Conservation (phyloP, 2,329 filamentous ascomycete genomes). For the Fonsecaea erecta region DNA sequence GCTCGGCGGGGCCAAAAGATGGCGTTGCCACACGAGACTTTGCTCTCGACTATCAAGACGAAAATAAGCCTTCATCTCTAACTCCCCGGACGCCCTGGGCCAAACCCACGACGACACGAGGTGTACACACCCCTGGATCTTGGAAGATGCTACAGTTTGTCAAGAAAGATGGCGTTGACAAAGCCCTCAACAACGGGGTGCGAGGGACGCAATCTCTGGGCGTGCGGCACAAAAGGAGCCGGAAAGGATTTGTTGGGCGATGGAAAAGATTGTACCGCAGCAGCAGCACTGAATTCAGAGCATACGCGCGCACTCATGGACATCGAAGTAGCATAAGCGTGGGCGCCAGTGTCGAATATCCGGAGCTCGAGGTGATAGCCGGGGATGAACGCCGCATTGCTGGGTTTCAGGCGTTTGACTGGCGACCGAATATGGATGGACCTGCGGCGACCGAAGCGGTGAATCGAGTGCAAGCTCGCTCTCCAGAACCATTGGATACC, state of each 20-base stretch:
- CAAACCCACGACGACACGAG: slow-evolving; percentile 4
- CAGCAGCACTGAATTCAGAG: slow-evolving; percentile 33
- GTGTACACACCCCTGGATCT: slow-evolving; percentile 21
- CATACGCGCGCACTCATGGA: slow-evolving; percentile 28
- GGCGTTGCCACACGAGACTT: slow-evolving; percentile 34
- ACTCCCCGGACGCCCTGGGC: neutral
- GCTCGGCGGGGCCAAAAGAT: slow-evolving; percentile 32
- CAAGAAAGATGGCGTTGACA: slow-evolving; percentile 21
- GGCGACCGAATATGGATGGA: slow-evolving; percentile 13
- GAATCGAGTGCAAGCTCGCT: neutral
- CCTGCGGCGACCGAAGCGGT: slow-evolving; percentile 2
- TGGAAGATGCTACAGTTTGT: slow-evolving; percentile 25
- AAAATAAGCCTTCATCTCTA: slow-evolving; percentile 6
- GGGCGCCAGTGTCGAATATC: slow-evolving; percentile 32
- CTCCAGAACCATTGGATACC: slow-evolving; percentile 3
- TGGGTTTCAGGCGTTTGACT: neutral
- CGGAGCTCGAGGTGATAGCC: slow-evolving; percentile 35
- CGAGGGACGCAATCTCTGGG: neutral
- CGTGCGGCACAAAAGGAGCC: slow-evolving; percentile 11
- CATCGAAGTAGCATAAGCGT: slow-evolving; percentile 35
- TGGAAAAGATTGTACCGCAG: slow-evolving; percentile 33
- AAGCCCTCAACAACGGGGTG: slow-evolving; percentile 25
- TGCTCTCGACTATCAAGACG: slow-evolving; percentile 13
- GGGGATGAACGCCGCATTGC: slow-evolving; percentile 15
- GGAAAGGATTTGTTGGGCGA: slow-evolving; percentile 22